Evolutionary conservation across 352 stramenopile species (phyloP), one percentile per base, ranked within the genome.

Genomic region (Globisporangium polare): DNA sequence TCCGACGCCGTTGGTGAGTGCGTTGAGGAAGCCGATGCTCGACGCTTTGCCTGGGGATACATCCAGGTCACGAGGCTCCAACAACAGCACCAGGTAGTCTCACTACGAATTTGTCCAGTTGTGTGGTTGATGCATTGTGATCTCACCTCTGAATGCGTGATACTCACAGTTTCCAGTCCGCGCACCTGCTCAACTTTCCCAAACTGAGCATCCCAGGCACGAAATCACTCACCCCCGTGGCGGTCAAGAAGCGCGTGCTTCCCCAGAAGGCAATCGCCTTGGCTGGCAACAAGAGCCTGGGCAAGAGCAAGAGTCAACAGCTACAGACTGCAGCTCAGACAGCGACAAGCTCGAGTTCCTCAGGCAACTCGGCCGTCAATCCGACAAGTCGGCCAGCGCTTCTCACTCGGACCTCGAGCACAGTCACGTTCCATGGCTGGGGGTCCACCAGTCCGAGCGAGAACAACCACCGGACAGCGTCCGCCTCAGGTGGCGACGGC

Each of bases 121-220:
- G n/a, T n/a, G n/a, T n/a, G n/a, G n/a, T n/a, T n/a, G n/a, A n/a
- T n/a, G n/a, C n/a, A n/a, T n/a, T n/a, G n/a, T n/a, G 50, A 56
- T 4, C 10, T n/a, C 41, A 52, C 37, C 49, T 4, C 7, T 37
- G 15, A 3, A n/a, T n/a, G n/a, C n/a, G n/a, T 12, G 0, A 0
- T 37, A 9, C 9, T 39, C 8, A 15, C 26, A 63, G 42, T 6
- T n/a, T 66, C 31, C 43, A 47, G 43, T 12, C 46, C 29, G 42
- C 60, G 54, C 67, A 74, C 33, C 49, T 74, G 31, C 68, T 74
- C 18, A 79, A 53, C 9, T 86, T 91, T 26, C 81, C 77, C 1
- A 81, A 88, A 53, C 62, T 89, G 35, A 61, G 57, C 20, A 90
- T 89, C 43, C 79, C 79, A 18, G 77, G 78, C 1, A 74, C 64